Evolutionary conservation across 116 monocot species (phyloP), one percentile per base, ranked within the genome.

Genomic region (Iris pallida): DNA sequence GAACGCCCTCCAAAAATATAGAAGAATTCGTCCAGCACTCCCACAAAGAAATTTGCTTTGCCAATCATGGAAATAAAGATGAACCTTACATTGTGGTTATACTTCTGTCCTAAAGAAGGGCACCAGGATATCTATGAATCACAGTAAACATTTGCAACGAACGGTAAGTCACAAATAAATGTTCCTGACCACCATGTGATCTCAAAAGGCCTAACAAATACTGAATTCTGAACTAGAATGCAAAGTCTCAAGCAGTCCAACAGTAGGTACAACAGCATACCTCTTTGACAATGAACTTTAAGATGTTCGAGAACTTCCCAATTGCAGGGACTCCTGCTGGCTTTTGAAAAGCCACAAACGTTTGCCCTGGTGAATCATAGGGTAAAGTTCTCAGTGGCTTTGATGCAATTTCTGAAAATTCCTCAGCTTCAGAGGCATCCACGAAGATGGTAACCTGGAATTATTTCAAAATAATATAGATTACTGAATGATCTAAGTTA

Each of bases 261-360:
- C 2, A 52, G 16, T 12, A 62, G 6, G 20, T 16, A 6, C 58
- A 74, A 4, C 46, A 14, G 16, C 41, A 17, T 87, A 97, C 97
- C 90, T 92, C 97, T 79, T 92, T 92, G 15, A 92, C 90, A 45
- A 82, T 84, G 76, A 98, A 98, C 68, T 90, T 98, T 63, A 98
- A 71, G 16, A 90, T 47, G 75, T 98, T 98, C 4, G 93, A 93
- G 68, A 98, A 90, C 68, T 84, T 90, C 53, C 98, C 98, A 63
- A 65, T 65, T 61, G 88, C 77, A 64, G 88, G 82, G 75, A 76
- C 83, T 52, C 90, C 88, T 20, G 81, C 80, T 63, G 93, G 84
- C 72, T 90, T 98, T 72, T 86, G 86, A 83, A 98, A 93, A 60
- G 86, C 87, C 45, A 92, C 92, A 70, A 97, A 93, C 41, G 79